phyloP scores from a whole-genome alignment of 176 grass and related monocot genomes.

The Raddia distichophylla region DNA sequence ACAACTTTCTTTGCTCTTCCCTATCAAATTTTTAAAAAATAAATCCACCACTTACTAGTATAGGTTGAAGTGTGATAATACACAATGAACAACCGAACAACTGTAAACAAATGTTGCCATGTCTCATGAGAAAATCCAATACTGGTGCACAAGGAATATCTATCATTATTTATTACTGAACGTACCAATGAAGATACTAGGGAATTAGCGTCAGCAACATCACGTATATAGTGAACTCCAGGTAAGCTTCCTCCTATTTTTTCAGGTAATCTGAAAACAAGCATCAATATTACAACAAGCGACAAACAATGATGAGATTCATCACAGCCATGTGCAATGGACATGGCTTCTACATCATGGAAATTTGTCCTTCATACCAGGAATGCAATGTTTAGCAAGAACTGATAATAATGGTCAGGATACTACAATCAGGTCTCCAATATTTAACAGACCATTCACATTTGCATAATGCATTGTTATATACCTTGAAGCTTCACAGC shows the following conservation, averaged over 20 bases:
- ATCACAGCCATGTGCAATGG: background rate
- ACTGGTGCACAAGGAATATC: background rate
- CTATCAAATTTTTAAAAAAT: conserved; percentile 49
- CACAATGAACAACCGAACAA: background rate
- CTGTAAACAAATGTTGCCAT: background rate
- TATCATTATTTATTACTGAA: conserved; percentile 9
- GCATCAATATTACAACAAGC: conserved; percentile 23
- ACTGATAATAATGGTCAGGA: background rate
- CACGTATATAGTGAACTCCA: conserved; percentile 88
- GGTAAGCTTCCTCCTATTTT: conserved; percentile 83
- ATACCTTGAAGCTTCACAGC: conserved; percentile 75
- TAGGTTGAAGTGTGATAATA: conserved; percentile 18
- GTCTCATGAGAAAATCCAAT: background rate
- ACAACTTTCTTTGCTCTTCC: conserved; percentile 75
- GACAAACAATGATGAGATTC: conserved; percentile 13
- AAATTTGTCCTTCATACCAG: background rate
- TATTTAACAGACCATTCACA: background rate
- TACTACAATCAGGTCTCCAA: conserved; percentile 21
- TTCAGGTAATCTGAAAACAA: conserved; percentile 70
- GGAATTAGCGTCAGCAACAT: conserved; percentile 90
- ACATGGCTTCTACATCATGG: conserved; percentile 9
- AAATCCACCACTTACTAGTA: conserved; percentile 22
- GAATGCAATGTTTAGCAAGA: conserved; percentile 1
- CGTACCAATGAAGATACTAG: conserved; percentile 91
- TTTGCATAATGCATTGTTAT: conserved; percentile 3